Conservation (phyloP, 441 rosid genomes). For the Francoa sonchifolia region DNA sequence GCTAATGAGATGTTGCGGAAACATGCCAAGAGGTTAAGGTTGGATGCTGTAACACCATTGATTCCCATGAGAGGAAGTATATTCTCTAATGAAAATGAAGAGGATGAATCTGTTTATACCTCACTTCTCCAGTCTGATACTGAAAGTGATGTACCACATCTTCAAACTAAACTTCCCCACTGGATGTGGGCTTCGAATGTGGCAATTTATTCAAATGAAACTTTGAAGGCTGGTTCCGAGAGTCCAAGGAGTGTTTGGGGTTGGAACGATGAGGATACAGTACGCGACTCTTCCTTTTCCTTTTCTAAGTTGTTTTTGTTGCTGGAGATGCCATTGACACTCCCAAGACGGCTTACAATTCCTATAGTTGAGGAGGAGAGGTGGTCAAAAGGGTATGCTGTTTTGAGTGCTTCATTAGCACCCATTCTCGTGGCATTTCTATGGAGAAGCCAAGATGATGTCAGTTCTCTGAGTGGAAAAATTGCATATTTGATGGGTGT, state of each 20-base stretch:
- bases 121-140: slow-evolving; percentile 17
- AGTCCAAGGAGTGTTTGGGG: slow-evolving; percentile 22
- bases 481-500: slow-evolving; percentile 17
- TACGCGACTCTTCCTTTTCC: neutral
- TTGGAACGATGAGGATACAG: slow-evolving; percentile 16
- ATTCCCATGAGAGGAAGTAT: slow-evolving; percentile 20
- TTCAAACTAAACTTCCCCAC: slow-evolving; percentile 23
- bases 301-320: slow-evolving; percentile 9
- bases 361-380: slow-evolving; percentile 27
- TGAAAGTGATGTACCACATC: slow-evolving; percentile 13
- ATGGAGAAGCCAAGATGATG: slow-evolving; percentile 16
- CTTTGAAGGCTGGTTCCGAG: slow-evolving; percentile 8
- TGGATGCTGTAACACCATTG: slow-evolving; percentile 16
- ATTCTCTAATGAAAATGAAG: slow-evolving; percentile 18
- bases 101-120: slow-evolving; percentile 15
- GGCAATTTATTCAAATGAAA: slow-evolving; percentile 24
- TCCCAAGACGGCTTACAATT: slow-evolving; percentile 23
- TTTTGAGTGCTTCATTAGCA: slow-evolving; percentile 23
- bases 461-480: slow-evolving; percentile 6
- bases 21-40: slow-evolving; percentile 12
- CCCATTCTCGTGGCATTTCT: slow-evolving; percentile 24
- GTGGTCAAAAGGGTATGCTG: slow-evolving; percentile 22
- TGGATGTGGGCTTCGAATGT: slow-evolving; percentile 31
- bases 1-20: slow-evolving; percentile 24
- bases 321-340: slow-evolving; percentile 21